A percentile compares a stretch with the other conserved stretches of the same genome.
These are phyloP conservation scores for Diaporthe helianthi DNA, from an alignment of 2,329 filamentous ascomycete species.

Conservation along the genomic window DNA sequence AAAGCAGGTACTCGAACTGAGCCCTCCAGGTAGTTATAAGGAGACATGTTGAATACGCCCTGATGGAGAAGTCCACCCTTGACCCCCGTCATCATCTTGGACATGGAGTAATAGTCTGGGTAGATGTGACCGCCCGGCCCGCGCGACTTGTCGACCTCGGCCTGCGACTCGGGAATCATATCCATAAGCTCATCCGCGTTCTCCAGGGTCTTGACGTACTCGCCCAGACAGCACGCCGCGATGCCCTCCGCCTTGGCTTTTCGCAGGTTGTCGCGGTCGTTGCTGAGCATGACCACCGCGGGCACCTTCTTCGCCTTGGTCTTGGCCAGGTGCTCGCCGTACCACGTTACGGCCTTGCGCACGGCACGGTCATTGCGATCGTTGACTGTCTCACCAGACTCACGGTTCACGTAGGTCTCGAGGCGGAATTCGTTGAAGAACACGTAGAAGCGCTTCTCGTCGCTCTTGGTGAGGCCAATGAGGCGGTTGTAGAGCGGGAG, in stretches of 20 bases:
- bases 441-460: constrained; percentile 96
- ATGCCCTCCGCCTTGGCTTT: constrained; percentile 81
- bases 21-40: constrained; percentile 97
- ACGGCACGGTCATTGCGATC: constrained; percentile 96
- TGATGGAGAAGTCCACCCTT: constrained; percentile 91
- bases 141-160: constrained; percentile 68
- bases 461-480: constrained; percentile 88
- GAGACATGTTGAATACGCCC: constrained; percentile 93
- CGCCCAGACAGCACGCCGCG: constrained; percentile 69
- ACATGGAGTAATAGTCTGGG: constrained; percentile 86
- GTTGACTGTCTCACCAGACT: constrained; percentile 85
- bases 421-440: constrained; percentile 98
- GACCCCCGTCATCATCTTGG: constrained; percentile 92
- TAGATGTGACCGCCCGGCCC: constrained; percentile 77
- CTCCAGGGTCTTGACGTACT: constrained; percentile 85
- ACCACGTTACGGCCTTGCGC: constrained; percentile 87
- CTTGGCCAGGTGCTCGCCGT: constrained; percentile 77
- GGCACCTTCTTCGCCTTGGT: constrained; percentile 70
- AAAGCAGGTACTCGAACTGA: constrained; percentile 91
- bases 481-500: constrained; percentile 94
- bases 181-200: constrained; percentile 87
- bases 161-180: constrained; percentile 86
- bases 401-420: constrained; percentile 84
- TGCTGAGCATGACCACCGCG: constrained; percentile 89
- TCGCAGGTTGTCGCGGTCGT: constrained; percentile 85